A percentile compares a stretch with the other conserved stretches of the same genome.
These are phyloP conservation scores for Aspergillus quadricinctus DNA, from an alignment of 2,329 filamentous ascomycete genomes.

Conservation along the genomic window DNA sequence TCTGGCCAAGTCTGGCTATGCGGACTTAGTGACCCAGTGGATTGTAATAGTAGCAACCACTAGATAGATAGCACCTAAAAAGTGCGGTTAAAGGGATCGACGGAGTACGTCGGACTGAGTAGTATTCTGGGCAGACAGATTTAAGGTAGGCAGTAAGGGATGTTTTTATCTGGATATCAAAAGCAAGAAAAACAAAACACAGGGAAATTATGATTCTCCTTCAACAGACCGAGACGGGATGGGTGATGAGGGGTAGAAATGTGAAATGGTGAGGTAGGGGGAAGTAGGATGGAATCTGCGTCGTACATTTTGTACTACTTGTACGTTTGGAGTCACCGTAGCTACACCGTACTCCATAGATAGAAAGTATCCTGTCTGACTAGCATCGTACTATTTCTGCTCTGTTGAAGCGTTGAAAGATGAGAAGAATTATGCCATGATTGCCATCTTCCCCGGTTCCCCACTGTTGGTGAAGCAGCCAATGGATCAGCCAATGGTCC, in stretches of 20 bases:
- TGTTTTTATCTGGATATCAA: neutral
- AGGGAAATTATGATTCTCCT: neutral
- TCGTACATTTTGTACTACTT: neutral
- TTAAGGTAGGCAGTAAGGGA: neutral
- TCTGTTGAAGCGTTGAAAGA: neutral
- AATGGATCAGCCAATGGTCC: neutral
- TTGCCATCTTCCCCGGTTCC: neutral
- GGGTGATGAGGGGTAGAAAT: neutral
- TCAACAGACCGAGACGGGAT: neutral
- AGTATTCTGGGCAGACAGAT: neutral
- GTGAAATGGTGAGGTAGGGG: neutral
- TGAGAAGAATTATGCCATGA: neutral
- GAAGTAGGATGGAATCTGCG: neutral
- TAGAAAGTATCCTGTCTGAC: neutral
- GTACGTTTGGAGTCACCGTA: neutral
- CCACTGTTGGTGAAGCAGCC: neutral
- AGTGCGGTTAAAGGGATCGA: neutral
- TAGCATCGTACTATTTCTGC: neutral
- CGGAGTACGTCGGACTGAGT: neutral
- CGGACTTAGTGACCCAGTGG: neutral
- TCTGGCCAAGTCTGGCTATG: slow-evolving; percentile 15
- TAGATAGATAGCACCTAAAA: neutral
- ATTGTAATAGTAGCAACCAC: slow-evolving; percentile 9
- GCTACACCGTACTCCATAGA: neutral
- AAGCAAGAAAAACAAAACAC: neutral